These are phyloP conservation scores for Lepidopterella palustris DNA, from an alignment of 495 filamentous ascomycete genomes.

Conservation along the genomic window DNA sequence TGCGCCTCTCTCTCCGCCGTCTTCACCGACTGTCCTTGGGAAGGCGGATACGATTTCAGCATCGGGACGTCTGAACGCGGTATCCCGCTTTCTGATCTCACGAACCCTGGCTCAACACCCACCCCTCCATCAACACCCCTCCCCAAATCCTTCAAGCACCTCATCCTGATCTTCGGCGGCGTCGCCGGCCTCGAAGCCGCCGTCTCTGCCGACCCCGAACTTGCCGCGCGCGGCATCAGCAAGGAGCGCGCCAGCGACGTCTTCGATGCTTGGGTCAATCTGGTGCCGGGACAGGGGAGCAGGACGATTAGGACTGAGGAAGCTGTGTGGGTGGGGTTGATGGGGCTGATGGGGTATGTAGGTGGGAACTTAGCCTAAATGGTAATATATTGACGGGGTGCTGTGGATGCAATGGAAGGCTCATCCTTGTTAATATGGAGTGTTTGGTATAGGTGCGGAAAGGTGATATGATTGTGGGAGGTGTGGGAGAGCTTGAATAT, in stretches of 20 bases:
- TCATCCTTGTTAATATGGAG: no score
- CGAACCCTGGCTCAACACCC: constrained; percentile 1
- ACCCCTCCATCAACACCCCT: constrained; percentile 1
- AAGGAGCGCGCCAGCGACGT: constrained; percentile 52
- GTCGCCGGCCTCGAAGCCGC: constrained; percentile 65
- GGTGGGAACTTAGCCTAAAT: no score
- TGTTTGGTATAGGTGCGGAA: no score
- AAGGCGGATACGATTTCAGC: constrained; percentile 47
- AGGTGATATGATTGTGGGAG: no score
- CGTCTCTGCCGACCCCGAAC: constrained; percentile 54
- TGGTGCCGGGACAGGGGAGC: constrained; percentile 67
- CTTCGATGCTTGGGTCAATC: constrained; percentile 74
- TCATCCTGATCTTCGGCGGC: constrained; percentile 67
- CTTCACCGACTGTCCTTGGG: constrained; percentile 46
- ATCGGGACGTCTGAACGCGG: constrained; percentile 74
- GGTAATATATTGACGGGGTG: no score
- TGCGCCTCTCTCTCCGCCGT: constrained; percentile 55
- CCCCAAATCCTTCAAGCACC: constrained; percentile 51
- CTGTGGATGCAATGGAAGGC: no score
- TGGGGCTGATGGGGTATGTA: constrained; percentile 50
- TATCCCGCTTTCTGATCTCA: constrained; percentile 35
- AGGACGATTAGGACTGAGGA: constrained; percentile 74
- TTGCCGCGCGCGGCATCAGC: constrained; percentile 50
- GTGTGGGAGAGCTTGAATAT: no score
- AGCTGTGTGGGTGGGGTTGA: constrained; percentile 64